Percentiles rank a stretch among this genome's conserved stretches.
Conservation (phyloP, 2,329 filamentous ascomycete genomes). For the Eutypa lata region DNA sequence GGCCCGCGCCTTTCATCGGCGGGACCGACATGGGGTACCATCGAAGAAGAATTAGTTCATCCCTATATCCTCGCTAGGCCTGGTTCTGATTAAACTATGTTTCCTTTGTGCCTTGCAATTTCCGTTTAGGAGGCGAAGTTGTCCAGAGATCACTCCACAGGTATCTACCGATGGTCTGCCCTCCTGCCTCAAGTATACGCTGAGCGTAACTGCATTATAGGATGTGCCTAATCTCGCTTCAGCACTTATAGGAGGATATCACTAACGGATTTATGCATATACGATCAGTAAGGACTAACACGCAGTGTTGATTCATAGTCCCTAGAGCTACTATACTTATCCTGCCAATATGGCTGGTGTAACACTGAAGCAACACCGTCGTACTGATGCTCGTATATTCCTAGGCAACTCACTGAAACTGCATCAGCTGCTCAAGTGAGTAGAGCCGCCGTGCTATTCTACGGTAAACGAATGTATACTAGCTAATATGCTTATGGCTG, state of each 20-base stretch:
- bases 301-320: not conserved
- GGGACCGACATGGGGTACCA: not conserved
- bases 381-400: not conserved
- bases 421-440: too few species aligned
- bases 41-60: not conserved
- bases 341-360: not conserved
- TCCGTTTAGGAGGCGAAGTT: not conserved
- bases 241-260: not conserved
- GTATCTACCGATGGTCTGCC: not conserved
- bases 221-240: not conserved
- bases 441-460: too few species aligned
- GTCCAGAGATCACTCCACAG: not conserved
- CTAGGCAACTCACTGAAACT: not conserved
- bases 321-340: not conserved
- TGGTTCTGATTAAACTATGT: not conserved
- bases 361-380: not conserved
- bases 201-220: not conserved
- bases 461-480: too few species aligned
- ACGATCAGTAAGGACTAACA: not conserved
- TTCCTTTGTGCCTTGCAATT: not conserved
- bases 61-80: not conserved
- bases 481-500: too few species aligned
- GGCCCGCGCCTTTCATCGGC: not conserved
- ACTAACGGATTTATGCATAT: not conserved
- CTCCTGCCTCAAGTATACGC: not conserved